Base-by-base conservation (phyloP, 176 grass and related monocot genomes). In the Musa troglodytarum region DNA sequence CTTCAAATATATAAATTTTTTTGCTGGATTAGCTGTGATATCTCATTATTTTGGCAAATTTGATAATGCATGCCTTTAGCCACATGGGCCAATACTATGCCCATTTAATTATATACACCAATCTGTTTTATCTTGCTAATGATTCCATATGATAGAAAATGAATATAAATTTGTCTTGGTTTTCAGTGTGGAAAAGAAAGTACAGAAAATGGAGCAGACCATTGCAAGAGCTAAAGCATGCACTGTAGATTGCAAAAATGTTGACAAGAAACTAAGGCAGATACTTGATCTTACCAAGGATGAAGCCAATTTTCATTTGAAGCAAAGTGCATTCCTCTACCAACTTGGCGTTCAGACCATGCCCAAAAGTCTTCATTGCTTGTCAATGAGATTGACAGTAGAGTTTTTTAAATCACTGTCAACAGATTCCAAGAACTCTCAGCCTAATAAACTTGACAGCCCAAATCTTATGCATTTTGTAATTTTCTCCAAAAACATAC, bases 231-330 rank as follows among this genome's bases (percentile, higher is more conserved):
- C 91, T 17, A 95, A 89, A 84, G 76, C 81, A 65, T 89, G 86
- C 66, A 76, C 82, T 25, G 96, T 89, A 66, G 96, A 95, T 84
- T 99, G 96, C 88, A 92, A 83, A 82, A 99, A 99, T 79, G 85
- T 99, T 12, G 81, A 89, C 76, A 95, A 68, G 78, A 99, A 99
- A 81, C 85, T 99, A 66, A 81, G 86, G 52, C 96, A 99, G 81
- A 89, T 99, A 83, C 91, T 99, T 81, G 84, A 92, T 80, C 88
- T 92, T 78, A 99, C 96, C 50, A 91, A 99, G 65, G 88, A 91
- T 84, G 96, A 99, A 89, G 83, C 88, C 75, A 87, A 89, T 81
- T 99, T 99, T 86, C 96, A 99, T 82, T 90, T 88, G 87, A 90
- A 89, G 80, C 96, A 99, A 78, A 99, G 91, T 84, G 96, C 91